These are phyloP conservation scores for Mycena rebaudengoi DNA, from an alignment of 768 basidiomycete genomes.

Conservation along the genomic window DNA sequence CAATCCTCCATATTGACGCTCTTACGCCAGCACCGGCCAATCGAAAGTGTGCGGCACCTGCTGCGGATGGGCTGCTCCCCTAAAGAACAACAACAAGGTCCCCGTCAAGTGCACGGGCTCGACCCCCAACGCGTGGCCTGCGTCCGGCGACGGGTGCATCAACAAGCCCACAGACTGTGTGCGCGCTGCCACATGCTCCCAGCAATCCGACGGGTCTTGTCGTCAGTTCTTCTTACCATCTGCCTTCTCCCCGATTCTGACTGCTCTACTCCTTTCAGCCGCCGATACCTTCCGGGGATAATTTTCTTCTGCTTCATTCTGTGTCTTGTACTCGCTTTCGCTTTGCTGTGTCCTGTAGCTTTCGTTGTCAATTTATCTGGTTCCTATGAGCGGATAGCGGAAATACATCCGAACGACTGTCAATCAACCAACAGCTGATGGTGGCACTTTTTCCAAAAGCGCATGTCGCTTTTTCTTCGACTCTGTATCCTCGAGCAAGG, in stretches of 20 bases:
- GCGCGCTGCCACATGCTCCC: background rate
- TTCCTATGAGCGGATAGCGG: no score
- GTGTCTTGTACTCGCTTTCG: no score
- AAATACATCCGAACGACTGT: no score
- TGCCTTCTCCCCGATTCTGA: background rate
- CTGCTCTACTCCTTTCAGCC: background rate
- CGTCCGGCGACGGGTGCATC: constrained; percentile 2
- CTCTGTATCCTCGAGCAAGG: no score
- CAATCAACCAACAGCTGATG: no score
- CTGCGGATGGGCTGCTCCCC: background rate
- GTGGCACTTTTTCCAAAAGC: no score
- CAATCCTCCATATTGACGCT: no score
- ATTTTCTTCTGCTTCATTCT: no score
- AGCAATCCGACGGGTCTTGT: background rate
- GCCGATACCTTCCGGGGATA: background rate
- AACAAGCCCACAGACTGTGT: background rate
- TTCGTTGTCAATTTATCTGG: no score
- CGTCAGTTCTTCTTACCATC: background rate
- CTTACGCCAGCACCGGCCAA: background rate
- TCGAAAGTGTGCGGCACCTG: background rate
- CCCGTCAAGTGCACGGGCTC: background rate
- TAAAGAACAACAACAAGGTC: background rate
- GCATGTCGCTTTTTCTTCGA: no score
- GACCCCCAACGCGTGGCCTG: background rate
- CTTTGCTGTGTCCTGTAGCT: no score